phyloP scores from a whole-genome alignment of 371 early-diverging fungal species.

The Actinomortierella wolfii region DNA sequence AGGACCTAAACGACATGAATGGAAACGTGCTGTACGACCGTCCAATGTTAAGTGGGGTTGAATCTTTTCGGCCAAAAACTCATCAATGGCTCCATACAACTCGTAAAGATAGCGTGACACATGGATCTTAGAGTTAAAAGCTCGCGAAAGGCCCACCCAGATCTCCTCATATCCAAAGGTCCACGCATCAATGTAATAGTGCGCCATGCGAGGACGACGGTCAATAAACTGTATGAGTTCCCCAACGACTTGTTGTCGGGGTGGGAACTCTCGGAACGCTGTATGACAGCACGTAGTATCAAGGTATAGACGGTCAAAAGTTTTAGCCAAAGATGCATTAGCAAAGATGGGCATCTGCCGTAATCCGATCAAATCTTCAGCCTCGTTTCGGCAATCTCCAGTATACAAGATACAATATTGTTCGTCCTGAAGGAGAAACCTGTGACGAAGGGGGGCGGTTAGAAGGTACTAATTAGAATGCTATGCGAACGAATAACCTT shows the following conservation, averaged over 20 bases:
- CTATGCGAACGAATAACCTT: too few species aligned
- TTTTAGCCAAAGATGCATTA: slow-evolving; percentile 2
- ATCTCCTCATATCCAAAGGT: slow-evolving; percentile 53
- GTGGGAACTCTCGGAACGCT: slow-evolving; percentile 33
- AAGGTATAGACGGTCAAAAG: slow-evolving; percentile 48
- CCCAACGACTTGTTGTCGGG: slow-evolving; percentile 24
- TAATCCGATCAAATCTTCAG: slow-evolving; percentile 24
- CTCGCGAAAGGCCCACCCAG: slow-evolving; percentile 43
- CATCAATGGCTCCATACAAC: slow-evolving; percentile 41
- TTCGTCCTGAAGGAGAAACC: slow-evolving; percentile 48
- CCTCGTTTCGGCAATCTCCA: slow-evolving; percentile 50
- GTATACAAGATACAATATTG: slow-evolving; percentile 51
- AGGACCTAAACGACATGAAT: slow-evolving; percentile 30
- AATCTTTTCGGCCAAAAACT: slow-evolving; percentile 21
- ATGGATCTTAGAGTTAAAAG: slow-evolving; percentile 46
- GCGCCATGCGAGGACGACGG: slow-evolving; percentile 25
- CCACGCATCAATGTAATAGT: slow-evolving; percentile 52
- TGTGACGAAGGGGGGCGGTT: not conserved
- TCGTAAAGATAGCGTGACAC: slow-evolving; percentile 45
- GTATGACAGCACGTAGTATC: slow-evolving; percentile 50
- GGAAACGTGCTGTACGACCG: slow-evolving; percentile 28
- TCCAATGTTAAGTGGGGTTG: slow-evolving; percentile 28
- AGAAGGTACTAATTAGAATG: too few species aligned
- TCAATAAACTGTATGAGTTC: slow-evolving; percentile 17
- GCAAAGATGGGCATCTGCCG: slow-evolving; percentile 22